Percentiles rank a stretch among this genome's conserved stretches.
These are phyloP conservation scores for Ophiostoma fasciatum DNA, from an alignment of 2,329 filamentous ascomycete genomes.

Conservation along the genomic window DNA sequence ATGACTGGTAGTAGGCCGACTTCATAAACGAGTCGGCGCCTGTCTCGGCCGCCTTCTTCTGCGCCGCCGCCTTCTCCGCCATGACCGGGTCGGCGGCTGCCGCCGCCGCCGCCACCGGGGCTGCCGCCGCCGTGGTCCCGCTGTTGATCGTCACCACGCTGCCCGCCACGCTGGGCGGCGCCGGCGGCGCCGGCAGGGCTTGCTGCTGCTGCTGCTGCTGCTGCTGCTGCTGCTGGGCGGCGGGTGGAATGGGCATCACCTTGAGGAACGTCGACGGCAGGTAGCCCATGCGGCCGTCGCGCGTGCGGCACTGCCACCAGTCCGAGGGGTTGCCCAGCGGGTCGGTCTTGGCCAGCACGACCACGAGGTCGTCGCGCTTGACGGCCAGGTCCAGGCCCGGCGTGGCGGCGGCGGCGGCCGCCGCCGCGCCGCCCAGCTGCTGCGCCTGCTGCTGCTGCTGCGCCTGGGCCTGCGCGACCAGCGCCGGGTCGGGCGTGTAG, in stretches of 20 bases:
- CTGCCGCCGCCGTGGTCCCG: slow-evolving; percentile 25
- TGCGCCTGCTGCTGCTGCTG: slow-evolving; percentile 3
- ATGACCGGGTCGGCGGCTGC: slow-evolving; percentile 6
- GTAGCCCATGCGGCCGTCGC: slow-evolving; percentile 83
- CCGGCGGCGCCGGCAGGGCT: slow-evolving; percentile 12
- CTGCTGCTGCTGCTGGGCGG: slow-evolving; percentile 1
- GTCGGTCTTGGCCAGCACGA: slow-evolving; percentile 83
- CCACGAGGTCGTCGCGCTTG: slow-evolving; percentile 89
- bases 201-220: slow-evolving; percentile 1
- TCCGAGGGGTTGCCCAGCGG: slow-evolving; percentile 84
- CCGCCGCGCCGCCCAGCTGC: background rate
- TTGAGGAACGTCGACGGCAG: slow-evolving; percentile 84
- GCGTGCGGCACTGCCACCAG: slow-evolving; percentile 91
- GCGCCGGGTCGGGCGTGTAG: slow-evolving; percentile 52
- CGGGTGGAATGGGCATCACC: slow-evolving; percentile 40
- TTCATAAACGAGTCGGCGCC: slow-evolving; percentile 42
- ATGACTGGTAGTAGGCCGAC: slow-evolving; percentile 41
- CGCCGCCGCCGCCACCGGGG: background rate
- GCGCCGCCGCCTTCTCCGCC: slow-evolving; percentile 11
- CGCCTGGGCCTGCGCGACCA: slow-evolving; percentile 5
- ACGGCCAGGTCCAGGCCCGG: slow-evolving; percentile 77
- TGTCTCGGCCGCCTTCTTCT: slow-evolving; percentile 19
- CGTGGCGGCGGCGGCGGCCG: slow-evolving; percentile 28
- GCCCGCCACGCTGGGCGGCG: slow-evolving; percentile 24
- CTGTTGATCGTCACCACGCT: slow-evolving; percentile 33